Base-by-base conservation (phyloP, 768 basidiomycete genomes). In the Russula olivacea region DNA sequence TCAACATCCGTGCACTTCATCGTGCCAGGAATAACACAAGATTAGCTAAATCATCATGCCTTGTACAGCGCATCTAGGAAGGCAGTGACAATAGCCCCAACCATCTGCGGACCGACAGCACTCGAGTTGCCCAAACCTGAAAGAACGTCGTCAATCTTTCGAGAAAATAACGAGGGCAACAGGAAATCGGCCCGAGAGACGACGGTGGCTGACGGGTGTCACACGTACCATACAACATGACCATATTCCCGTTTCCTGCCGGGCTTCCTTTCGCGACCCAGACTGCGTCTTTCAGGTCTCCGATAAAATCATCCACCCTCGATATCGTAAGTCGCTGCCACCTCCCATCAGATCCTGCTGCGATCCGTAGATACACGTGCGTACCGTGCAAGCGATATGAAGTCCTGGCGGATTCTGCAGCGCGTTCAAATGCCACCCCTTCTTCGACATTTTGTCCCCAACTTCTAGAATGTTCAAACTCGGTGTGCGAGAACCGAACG, bases 381-480 rank as follows among this genome's bases (percentile, higher is more conserved):
- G 69, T 69, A 96, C 93, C 69, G 96, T 99, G 75, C 88, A 89
- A 40, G 94, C 94, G 67, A 98, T 91, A 74, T 99, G 97, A 48
- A 98, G 80, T 10, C 88, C 93, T 12, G 89, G 78, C 1, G 94
- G 93, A 11, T 83, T 79, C 48, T 78, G 81, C 61, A 99, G 73
- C 15, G 86, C 94, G 70, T 93, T 98, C 66, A 99, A 70, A 76
- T 96, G 91, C 93, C 95, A 98, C 2, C 95, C 97, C 45, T 80
- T 78, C 72, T 85, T 82, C 30, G 81, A 75, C 93, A 98, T 95
- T 62, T 76, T 79, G 75, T 97, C 96, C 0, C 96, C 96, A 0
- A 99, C 88, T 69, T 91, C 91, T 61, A 92, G 79, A n/a, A 89
- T 82, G 70, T 89, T 87, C 21, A 93, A 75, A 61, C 75, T 76